Base-by-base conservation (phyloP, 169 alveolate genomes). In the Babesia microti region DNA sequence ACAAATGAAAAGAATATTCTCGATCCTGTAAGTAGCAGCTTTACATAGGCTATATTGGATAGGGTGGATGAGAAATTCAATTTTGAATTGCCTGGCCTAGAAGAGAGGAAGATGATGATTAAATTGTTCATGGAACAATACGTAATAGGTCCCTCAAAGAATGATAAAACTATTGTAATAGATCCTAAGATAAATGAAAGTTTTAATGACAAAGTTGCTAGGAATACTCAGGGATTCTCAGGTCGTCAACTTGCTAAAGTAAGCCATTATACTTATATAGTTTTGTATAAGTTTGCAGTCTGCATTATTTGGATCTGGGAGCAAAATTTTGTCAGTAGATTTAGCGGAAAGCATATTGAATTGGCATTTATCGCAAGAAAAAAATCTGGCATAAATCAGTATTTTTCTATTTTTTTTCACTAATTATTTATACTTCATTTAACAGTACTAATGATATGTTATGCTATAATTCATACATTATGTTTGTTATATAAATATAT, bases 191-290 rank as follows among this genome's bases (percentile, higher is more conserved):
- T 89, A 29, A 86, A 83, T 48, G 73, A 83, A 41, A 74, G 65
- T 0, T 76, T 60, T 44, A 49, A 85, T 12, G 73, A 67, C 4
- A 52, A 54, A 5, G 63, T 91, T 4, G 96, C 97, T 3, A 69
- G 79, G 49, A 53, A 73, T 46, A 82, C 94, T 4, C 84, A 85
- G 26, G 94, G 95, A 4, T 88, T 93, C 51, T 90, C 97, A 6
- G 97, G 97, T 12, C 79, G 98, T 66, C 97, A 93, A 45, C 81
- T 93, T 23, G 83, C 89, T 22, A 93, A 93, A 68, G 72, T 65
- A 32, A 28, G 15, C 6, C 14, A 7, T 3, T 34, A 11, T 44
- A 15, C 22, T 14, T 21, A 12, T 26, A 15, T 17, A 27, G 68
- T 56, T 82, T 50, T 60, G 71, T 37, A 46, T 78, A 24, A 69